phyloP scores from a whole-genome alignment of 2,329 filamentous ascomycete species.

The Alternaria novae-zelandiae region DNA sequence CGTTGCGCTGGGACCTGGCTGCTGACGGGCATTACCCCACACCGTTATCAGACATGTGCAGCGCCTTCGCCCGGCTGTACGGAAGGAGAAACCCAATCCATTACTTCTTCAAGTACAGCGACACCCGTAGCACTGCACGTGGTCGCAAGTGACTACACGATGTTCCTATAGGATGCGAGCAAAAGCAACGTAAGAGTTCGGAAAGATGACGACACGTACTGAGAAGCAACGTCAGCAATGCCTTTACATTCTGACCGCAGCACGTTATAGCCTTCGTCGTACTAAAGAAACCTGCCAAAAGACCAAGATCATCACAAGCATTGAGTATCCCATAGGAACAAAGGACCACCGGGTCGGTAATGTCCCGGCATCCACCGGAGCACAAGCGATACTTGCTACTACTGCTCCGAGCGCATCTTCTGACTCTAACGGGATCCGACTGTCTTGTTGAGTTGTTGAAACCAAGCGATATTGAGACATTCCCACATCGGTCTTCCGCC shows the following conservation, averaged over 20 bases:
- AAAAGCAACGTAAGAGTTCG: background rate
- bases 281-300: background rate
- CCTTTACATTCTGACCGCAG: background rate
- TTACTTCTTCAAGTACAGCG: background rate
- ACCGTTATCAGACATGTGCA: slow-evolving; percentile 12
- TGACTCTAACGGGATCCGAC: slow-evolving; percentile 6
- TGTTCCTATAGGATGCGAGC: background rate
- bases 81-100: background rate
- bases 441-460: background rate
- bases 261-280: background rate
- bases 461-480: slow-evolving; percentile 2
- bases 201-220: background rate
- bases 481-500: background rate
- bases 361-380: background rate
- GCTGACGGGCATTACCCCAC: slow-evolving; percentile 23
- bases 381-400: background rate
- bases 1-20: slow-evolving; percentile 5
- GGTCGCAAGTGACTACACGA: background rate
- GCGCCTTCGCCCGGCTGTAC: slow-evolving; percentile 11
- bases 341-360: slow-evolving; percentile 1
- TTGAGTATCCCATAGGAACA: background rate
- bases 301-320: background rate
- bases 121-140: background rate
- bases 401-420: background rate
- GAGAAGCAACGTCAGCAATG: background rate